Percentiles rank a stretch among this genome's conserved stretches.
These are phyloP conservation scores for Calonectria hongkongensis DNA, from an alignment of 2,329 filamentous ascomycete species.

Conservation along the genomic window DNA sequence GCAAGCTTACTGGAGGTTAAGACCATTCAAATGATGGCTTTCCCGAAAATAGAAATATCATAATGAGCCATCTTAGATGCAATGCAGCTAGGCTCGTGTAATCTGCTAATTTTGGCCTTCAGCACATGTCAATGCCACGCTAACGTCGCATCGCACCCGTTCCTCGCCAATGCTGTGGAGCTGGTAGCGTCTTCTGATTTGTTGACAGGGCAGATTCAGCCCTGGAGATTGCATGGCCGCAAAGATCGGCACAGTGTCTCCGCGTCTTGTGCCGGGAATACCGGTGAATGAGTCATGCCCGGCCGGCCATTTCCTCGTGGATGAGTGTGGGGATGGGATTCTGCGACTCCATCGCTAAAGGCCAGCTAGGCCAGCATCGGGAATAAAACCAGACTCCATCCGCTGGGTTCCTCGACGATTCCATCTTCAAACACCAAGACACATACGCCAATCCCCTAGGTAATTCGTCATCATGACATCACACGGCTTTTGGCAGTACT, in stretches of 20 bases:
- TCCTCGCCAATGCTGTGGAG: neutral
- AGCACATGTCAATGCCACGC: neutral
- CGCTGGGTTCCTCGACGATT: too few species aligned
- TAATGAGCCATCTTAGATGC: too few species aligned
- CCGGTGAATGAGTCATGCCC: constrained; percentile 8
- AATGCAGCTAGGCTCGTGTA: too few species aligned
- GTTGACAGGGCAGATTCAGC: neutral
- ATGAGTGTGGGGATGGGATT: too few species aligned
- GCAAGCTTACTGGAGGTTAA: neutral
- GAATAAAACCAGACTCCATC: neutral
- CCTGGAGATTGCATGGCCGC: neutral
- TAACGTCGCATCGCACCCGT: neutral
- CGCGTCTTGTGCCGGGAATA: neutral
- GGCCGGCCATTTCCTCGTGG: neutral
- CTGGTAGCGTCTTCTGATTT: neutral
- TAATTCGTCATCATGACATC: neutral
- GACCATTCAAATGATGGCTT: neutral
- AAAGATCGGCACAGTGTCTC: neutral
- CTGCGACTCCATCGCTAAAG: too few species aligned
- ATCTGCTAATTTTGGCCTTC: too few species aligned
- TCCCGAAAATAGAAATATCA: too few species aligned
- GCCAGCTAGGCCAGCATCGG: too few species aligned
- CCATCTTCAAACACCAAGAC: neutral
- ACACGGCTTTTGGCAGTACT: neutral
- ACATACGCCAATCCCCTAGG: neutral